A percentile compares a stretch with the other conserved stretches of the same genome.
Conservation (phyloP, 2,329 filamentous ascomycete species). For the Diaporthe ampelina region DNA sequence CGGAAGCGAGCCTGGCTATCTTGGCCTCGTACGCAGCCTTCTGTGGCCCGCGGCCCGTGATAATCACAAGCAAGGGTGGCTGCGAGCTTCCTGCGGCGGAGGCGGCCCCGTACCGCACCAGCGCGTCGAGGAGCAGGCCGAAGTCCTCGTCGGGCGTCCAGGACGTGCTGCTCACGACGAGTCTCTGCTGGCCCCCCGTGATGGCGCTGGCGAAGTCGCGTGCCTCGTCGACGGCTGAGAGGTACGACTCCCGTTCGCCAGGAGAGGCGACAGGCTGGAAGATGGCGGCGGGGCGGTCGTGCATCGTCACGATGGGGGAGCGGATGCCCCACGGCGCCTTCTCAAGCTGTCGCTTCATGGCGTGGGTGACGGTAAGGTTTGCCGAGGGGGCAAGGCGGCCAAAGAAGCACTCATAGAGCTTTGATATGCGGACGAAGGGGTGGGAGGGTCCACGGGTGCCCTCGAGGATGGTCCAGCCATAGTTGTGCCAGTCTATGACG, state of each 20-base stretch:
- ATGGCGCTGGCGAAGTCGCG: slow-evolving; percentile 71
- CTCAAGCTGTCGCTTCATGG: slow-evolving; percentile 83
- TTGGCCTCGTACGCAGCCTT: slow-evolving; percentile 79
- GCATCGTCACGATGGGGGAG: slow-evolving; percentile 78
- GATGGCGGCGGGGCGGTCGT: slow-evolving; percentile 87
- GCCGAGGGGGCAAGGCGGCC: slow-evolving; percentile 76
- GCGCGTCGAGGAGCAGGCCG: slow-evolving; percentile 84
- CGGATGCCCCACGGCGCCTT: slow-evolving; percentile 74
- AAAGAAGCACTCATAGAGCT: slow-evolving; percentile 81
- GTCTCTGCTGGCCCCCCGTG: slow-evolving; percentile 68
- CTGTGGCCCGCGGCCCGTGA: slow-evolving; percentile 93
- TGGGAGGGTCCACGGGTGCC: slow-evolving; percentile 70
- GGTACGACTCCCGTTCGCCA: slow-evolving; percentile 68
- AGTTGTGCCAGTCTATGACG: slow-evolving; percentile 99
- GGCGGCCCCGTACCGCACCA: slow-evolving; percentile 74
- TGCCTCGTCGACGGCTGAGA: slow-evolving; percentile 76
- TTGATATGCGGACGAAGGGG: slow-evolving; percentile 82
- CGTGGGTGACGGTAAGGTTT: slow-evolving; percentile 90
- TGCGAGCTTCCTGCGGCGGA: slow-evolving; percentile 48
- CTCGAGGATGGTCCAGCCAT: slow-evolving; percentile 92
- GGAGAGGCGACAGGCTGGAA: slow-evolving; percentile 77
- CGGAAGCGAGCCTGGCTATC: slow-evolving; percentile 72
- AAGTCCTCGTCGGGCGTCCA: slow-evolving; percentile 99
- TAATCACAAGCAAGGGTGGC: slow-evolving; percentile 85
- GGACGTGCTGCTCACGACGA: slow-evolving; percentile 93